Percentiles rank a stretch among this genome's conserved stretches.
These are phyloP conservation scores for Hyparrhenia diplandra DNA, from an alignment of 176 grass and related monocot species.

Conservation along the genomic window DNA sequence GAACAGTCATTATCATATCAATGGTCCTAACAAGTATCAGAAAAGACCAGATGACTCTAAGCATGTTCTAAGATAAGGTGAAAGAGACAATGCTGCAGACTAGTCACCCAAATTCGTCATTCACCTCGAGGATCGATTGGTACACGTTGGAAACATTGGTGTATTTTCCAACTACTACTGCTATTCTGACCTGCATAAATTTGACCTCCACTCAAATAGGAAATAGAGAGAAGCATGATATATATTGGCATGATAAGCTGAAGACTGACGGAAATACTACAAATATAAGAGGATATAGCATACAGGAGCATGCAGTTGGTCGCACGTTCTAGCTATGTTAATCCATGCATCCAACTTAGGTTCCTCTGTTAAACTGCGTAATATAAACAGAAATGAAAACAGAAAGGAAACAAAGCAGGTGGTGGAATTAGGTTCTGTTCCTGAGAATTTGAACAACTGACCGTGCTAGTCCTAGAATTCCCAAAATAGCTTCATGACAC, in stretches of 20 bases:
- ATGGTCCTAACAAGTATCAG: not conserved
- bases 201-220: not conserved
- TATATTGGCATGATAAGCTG: not conserved
- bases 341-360: conserved; percentile 35
- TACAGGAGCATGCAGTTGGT: conserved; percentile 42
- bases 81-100: not conserved
- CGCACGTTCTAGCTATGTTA: conserved; percentile 24
- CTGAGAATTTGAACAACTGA: conserved; percentile 5
- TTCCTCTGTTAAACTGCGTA: not conserved
- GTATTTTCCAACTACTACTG: conserved; percentile 18
- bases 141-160: conserved; percentile 9
- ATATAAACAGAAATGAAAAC: not conserved
- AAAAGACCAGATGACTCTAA: not conserved
- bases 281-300: not conserved
- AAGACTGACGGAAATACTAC: not conserved
- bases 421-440: not conserved
- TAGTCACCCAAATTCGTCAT: not conserved
- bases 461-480: conserved; percentile 26
- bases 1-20: not conserved
- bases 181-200: conserved; percentile 25
- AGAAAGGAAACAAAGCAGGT: not conserved
- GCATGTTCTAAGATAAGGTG: conserved; percentile 18
- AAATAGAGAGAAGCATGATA: not conserved
- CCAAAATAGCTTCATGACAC: conserved; percentile 41
- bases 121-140: conserved; percentile 38